Base-by-base conservation (phyloP, 371 early-diverging fungal genomes). In the Globomyces sp. region DNA sequence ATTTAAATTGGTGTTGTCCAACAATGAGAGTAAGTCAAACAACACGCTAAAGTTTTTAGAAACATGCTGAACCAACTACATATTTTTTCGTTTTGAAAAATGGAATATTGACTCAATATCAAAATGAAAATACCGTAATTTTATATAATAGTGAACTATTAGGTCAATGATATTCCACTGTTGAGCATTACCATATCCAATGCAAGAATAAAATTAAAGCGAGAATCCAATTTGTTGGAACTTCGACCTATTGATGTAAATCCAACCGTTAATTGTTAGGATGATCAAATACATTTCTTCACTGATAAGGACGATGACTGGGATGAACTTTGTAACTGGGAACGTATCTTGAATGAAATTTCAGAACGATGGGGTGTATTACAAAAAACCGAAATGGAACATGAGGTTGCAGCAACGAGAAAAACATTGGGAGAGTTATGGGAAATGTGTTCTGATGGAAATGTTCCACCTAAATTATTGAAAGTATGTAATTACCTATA, bases 401-500 rank as follows among this genome's bases (percentile, higher is more conserved):
- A 66, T 49, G 66, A 66, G 42, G n/a, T 66, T 3, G 66, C 66
- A 6, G 37, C 39, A 24, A 44, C 39, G 41, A 52, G 66, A 44
- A 45, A 50, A 5, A 39, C 58, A 37, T 13, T 66, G 42, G 66
- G 66, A 3, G 34, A 46, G 10, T 46, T 66, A 43, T 66, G 66
- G 66, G 66, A 66, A 50, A 57, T 66, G 66, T 65, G 65, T 61
- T 4, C 47, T 3, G 52, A 65, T 8, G 65, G 39, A 6, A 11
- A n/a, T 9, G 51, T 65, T 4, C 47, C 47, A 1, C 64, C 65
- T 44, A 65, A 65, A 41, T 45, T 65, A 5, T 57, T 58, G 39
- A 65, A 65, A 40, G 65, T 4, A 57, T 37, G 41, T 6, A n/a
- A 53, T 9, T 53, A n/a, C 9, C 9, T 9, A 34, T 8, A 39